Conservation (phyloP, 495 filamentous ascomycete species). For the Podospora australis region DNA sequence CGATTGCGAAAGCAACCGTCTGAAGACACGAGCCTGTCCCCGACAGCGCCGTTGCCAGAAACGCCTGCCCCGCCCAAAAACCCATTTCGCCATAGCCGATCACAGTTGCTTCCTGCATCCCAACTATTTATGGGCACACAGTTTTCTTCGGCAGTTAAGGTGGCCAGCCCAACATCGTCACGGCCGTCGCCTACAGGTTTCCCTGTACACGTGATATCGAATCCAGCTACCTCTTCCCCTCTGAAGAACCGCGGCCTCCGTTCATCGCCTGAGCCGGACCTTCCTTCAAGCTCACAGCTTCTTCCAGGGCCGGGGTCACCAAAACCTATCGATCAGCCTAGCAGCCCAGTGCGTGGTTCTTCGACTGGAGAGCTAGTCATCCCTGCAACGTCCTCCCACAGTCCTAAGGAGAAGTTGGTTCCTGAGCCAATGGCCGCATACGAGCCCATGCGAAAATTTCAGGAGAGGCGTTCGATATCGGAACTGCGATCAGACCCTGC, state of each 20-base stretch:
- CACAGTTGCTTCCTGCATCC: constrained; percentile 33
- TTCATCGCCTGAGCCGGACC: constrained; percentile 24
- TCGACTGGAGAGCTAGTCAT: constrained; percentile 15
- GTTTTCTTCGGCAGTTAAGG: constrained; percentile 35
- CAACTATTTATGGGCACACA: constrained; percentile 43
- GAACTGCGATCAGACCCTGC: constrained; percentile 1
- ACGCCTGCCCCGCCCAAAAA: constrained; percentile 36
- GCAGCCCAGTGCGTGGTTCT: constrained; percentile 13
- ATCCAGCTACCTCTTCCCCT: constrained; percentile 35
- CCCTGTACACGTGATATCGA: constrained; percentile 29
- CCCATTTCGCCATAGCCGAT: constrained; percentile 32
- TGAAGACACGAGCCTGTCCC: constrained; percentile 8
- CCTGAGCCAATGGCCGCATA: constrained; percentile 26
- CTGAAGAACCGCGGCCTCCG: constrained; percentile 37
- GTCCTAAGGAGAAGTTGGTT: constrained; percentile 9
- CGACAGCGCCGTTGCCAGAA: constrained; percentile 25
- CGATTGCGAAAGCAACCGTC: constrained; percentile 7
- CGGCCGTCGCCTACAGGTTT: constrained; percentile 41
- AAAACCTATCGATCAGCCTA: constrained; percentile 1
- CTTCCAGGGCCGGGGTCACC: constrained; percentile 19
- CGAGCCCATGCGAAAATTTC: constrained; percentile 29
- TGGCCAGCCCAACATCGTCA: constrained; percentile 42
- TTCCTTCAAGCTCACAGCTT: constrained; percentile 32
- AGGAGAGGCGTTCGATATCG: constrained; percentile 25
- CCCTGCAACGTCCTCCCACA: constrained; percentile 20